Evolutionary conservation across 2,329 filamentous ascomycete species (phyloP), one percentile per base, ranked within the genome.

Genomic region (Escovopsis sp.): DNA sequence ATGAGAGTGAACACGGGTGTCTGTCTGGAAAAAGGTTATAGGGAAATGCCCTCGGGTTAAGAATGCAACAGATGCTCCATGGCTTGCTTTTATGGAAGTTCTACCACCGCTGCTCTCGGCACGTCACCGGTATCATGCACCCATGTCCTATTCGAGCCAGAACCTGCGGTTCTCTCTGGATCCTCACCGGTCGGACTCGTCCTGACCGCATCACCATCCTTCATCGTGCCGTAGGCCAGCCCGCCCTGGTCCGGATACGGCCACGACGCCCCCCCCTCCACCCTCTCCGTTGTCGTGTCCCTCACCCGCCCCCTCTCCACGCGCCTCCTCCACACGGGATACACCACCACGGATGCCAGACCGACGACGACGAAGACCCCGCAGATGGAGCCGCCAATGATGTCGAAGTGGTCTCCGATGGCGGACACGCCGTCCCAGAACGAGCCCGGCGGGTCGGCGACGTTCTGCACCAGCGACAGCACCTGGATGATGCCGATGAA

Each of bases 401-500:
- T 74, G 59, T 94, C 85, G 51, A 86, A 94, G 56, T 87, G 71
- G 48, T 94, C 84, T 0, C 83, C 78, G 1, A 82, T 77, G 1
- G 69, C 73, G 39, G 76, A 73, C 0, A 96, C 82, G 1, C 87
- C 88, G 40, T 94, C 79, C 91, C 91, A 96, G 60, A 96, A 95
- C n/a, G 59, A 60, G 0, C 86, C 87, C 13, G 71, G 41, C 0
- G 84, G 81, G 41, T 82, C 68, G 0, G 82, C 80, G 1, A 89
- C 79, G 52, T 88, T 85, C 41, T 84, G 67, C 2, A 86, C 70
- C 9, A 96, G 67, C 2, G 79, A 86, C 10, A 96, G 66, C 0
- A 94, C 65, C 58, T 98, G 91, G 20, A 96, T 72, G 13, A 82
- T 67, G 16, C 89, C 89, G 50, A 96, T 94, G 25, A 91, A 80